Evolutionary conservation across 2,329 filamentous ascomycete species (phyloP), one percentile per base, ranked within the genome.

Genomic region (Aspergillus fructus): DNA sequence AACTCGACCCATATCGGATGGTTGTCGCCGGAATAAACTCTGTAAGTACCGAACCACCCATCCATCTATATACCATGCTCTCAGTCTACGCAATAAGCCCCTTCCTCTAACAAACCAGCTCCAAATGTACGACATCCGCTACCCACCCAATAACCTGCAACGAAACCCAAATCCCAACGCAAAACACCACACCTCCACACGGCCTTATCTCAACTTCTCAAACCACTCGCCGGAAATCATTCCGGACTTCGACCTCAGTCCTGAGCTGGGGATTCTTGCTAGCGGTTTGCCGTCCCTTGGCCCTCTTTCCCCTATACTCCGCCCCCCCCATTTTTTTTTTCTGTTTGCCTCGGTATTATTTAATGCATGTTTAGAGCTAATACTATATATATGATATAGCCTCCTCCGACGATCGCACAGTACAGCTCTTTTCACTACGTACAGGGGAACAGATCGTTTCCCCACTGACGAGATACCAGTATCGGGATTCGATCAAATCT

Each of bases 71-170:
- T 15, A n/a, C 19, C 19, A 17, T 2, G 50, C 27, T 33, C 3
- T 8, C 23, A 17, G 3, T n/a, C 4, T 6, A 8, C 7, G 34
- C 30, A 49, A 49, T 27, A 40, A 40, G 13, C 45, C 5, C n/a
- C 13, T 17, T 39, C 5, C 4, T 11, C 33, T 47, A 42, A 57
- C 21, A 42, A 15, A 5, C 7, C 30, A 77, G 75, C 65, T 77
- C 19, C 66, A 70, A 60, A 76, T 77, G 70, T 77, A 77, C 55
- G 75, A 77, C 55, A 65, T 77, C 27, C 74, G 75, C 21, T 76
- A 67, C 54, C 62, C 71, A 2, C 62, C 68, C 2, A 68, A 66
- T 37, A 61, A 62, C 33, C 58, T 69, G 5, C 62, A 72, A 46
- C 59, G 54, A 21, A 66, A 66, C 17, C 69, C 68, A 6, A 68